Conservation (phyloP, 164 flowering plant genomes). For the Chimonanthus praecox region DNA sequence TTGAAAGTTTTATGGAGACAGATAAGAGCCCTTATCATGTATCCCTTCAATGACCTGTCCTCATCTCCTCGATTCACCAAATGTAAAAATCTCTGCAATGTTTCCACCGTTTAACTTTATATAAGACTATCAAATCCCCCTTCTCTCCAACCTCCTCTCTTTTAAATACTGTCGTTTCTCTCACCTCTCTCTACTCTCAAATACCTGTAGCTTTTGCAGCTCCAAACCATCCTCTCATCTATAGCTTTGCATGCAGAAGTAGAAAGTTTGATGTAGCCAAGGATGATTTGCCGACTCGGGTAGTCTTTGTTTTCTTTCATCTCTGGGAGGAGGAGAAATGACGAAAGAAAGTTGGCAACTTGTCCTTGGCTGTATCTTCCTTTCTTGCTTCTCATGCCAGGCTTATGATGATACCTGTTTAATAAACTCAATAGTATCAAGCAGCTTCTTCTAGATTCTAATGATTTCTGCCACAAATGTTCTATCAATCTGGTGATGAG, state of each 20-base stretch:
- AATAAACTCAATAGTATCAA: background rate
- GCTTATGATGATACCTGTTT: slow-evolving; percentile 23
- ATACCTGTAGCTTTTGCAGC: background rate
- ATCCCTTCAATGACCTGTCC: slow-evolving; percentile 23
- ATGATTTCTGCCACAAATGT: too few species aligned
- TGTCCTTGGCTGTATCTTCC: slow-evolving; percentile 45
- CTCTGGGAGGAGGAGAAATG: background rate
- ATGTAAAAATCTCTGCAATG: slow-evolving; percentile 3
- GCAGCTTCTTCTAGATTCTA: too few species aligned
- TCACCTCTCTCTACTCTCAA: background rate
- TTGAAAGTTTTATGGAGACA: too few species aligned
- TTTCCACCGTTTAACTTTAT: slow-evolving; percentile 8
- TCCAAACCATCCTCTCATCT: slow-evolving; percentile 7
- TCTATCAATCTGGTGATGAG: too few species aligned
- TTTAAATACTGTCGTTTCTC: background rate
- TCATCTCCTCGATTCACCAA: slow-evolving; percentile 22
- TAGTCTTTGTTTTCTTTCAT: background rate
- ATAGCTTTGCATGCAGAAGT: slow-evolving; percentile 30
- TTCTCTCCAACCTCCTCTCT: background rate
- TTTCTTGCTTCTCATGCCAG: slow-evolving; percentile 41
- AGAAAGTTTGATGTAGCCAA: slow-evolving; percentile 44
- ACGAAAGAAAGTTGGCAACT: slow-evolving; percentile 31
- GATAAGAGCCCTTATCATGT: too few species aligned
- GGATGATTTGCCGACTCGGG: slow-evolving; percentile 52
- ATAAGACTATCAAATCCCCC: slow-evolving; percentile 8